Conservation (phyloP, 75 land plant genomes). For the Larix kaempferi region DNA sequence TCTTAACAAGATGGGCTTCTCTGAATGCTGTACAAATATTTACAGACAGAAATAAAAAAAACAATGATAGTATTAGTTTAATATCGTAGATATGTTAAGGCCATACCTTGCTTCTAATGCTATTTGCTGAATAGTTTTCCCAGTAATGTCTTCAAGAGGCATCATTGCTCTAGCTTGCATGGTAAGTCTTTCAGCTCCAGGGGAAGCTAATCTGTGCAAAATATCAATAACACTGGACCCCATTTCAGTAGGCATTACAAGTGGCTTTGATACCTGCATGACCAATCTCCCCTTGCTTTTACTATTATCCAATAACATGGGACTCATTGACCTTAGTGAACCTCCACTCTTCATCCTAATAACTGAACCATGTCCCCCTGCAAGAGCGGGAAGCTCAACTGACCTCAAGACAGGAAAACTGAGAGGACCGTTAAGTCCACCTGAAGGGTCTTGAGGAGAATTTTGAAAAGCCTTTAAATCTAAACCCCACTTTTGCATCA, state of each 20-base stretch:
- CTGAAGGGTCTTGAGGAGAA: conserved; percentile 7
- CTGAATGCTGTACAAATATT: background rate
- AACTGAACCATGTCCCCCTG: conserved; percentile 3
- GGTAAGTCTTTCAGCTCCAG: conserved; percentile 19
- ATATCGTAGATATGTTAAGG: conserved; percentile 1
- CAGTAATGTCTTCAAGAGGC: conserved; percentile 38
- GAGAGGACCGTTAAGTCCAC: conserved; percentile 8
- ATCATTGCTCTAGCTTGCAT: conserved; percentile 19
- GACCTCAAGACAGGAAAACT: background rate
- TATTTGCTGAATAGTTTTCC: conserved; percentile 20
- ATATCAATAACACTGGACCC: conserved; percentile 28
- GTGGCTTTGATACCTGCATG: conserved; percentile 25
- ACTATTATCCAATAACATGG: conserved; percentile 7
- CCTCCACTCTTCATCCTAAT: conserved; percentile 20
- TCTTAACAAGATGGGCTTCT: no score
- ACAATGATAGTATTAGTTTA: background rate
- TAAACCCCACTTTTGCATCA: conserved; percentile 25
- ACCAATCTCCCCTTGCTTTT: conserved; percentile 9
- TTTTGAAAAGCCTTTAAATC: no score
- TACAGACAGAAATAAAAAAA: background rate
- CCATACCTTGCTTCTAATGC: conserved; percentile 16
- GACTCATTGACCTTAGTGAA: conserved; percentile 21
- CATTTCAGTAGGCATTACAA: conserved; percentile 26
- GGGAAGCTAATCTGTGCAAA: conserved; percentile 19
- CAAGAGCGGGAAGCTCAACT: no score